These are phyloP conservation scores for Mortierella sp. DNA, from an alignment of 371 early-diverging fungal species.

Conservation along the genomic window DNA sequence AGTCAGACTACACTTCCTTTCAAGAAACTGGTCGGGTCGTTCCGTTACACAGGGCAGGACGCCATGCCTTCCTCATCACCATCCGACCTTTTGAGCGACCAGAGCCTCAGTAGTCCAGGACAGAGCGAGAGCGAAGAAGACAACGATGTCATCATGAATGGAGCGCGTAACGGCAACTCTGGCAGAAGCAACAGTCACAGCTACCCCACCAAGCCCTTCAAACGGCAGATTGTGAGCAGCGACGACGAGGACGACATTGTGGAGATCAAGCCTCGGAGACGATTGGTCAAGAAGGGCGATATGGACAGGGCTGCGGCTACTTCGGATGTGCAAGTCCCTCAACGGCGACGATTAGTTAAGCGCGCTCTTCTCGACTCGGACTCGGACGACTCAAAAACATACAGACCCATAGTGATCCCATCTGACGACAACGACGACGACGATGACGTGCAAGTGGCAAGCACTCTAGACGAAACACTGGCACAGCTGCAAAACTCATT, in stretches of 20 bases:
- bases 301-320: neutral
- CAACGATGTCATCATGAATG: constrained; percentile 21
- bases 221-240: constrained; percentile 40
- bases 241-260: constrained; percentile 30
- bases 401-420: constrained; percentile 11
- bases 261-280: constrained; percentile 32
- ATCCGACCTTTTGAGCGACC: constrained; percentile 20
- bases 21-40: constrained; percentile 35
- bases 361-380: constrained; percentile 26
- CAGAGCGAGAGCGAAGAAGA: constrained; percentile 18
- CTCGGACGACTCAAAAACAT: constrained; percentile 36
- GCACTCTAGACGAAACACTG: constrained; percentile 22
- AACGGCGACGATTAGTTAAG: constrained; percentile 47
- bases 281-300: constrained; percentile 30
- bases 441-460: constrained; percentile 19
- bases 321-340: constrained; percentile 8
- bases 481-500: constrained; percentile 38
- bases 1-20: constrained; percentile 25
- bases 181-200: neutral
- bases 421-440: constrained; percentile 42
- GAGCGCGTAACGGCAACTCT: neutral
- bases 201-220: constrained; percentile 11
- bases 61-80: constrained; percentile 19
- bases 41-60: constrained; percentile 42
- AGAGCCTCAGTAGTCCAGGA: constrained; percentile 33